Conservation (phyloP, 805 yeast genomes). For the Candida khao-thaluensis region DNA sequence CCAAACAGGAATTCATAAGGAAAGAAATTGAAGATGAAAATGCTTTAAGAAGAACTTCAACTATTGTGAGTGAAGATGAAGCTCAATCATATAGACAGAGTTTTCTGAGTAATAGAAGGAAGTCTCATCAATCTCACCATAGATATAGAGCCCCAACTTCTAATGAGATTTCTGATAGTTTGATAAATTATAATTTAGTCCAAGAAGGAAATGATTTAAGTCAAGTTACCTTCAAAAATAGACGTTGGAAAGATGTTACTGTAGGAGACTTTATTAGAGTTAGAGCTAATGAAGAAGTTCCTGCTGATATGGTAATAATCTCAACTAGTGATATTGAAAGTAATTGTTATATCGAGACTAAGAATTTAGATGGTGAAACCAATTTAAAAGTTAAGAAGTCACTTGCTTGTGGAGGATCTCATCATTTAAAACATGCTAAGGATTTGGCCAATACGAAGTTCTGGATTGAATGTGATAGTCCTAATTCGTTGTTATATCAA, state of each 20-base stretch:
- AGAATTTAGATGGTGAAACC: constrained; percentile 82
- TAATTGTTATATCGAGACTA: constrained; percentile 75
- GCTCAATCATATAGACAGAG: constrained; percentile 9
- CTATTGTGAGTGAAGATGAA: constrained; percentile 27
- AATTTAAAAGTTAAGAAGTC: constrained; percentile 62
- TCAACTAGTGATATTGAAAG: constrained; percentile 69
- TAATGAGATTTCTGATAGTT: constrained; percentile 16
- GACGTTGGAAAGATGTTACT: constrained; percentile 65
- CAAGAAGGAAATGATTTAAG: constrained; percentile 33
- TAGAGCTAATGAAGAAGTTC: constrained; percentile 73
- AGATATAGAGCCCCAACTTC: constrained; percentile 10
- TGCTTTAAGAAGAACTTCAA: constrained; percentile 36
- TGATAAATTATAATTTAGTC: constrained; percentile 25
- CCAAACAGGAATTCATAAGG: constrained; percentile 26
- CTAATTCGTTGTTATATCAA: constrained; percentile 61
- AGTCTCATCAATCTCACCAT: constrained; percentile 14
- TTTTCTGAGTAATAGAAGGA: constrained; percentile 10
- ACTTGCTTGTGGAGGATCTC: constrained; percentile 50
- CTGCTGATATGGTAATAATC: constrained; percentile 67
- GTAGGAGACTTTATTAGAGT: constrained; percentile 76
- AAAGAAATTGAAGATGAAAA: constrained; percentile 23
- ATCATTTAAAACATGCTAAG: constrained; percentile 48
- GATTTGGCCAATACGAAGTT: constrained; percentile 61
- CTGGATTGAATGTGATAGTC: constrained; percentile 69
- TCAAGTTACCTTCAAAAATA: constrained; percentile 42